Evolutionary conservation across 306 rosid species (phyloP).

Genomic region (Psophocarpus tetragonolobus): DNA sequence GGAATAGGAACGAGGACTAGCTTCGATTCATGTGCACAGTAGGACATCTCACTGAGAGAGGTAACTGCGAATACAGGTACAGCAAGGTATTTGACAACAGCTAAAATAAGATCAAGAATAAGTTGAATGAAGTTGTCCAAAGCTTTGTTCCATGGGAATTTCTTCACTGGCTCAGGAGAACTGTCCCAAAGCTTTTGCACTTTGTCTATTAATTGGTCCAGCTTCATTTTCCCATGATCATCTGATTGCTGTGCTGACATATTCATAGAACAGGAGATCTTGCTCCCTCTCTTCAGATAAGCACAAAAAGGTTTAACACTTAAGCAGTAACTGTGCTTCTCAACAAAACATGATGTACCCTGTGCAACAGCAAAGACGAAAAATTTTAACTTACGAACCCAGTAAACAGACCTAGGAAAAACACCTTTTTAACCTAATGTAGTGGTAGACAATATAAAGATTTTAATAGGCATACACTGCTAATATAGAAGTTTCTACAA

Average conservation of each 20-base stretch:
- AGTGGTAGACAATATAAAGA: neutral
- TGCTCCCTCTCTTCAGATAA: slow-evolving; percentile 38
- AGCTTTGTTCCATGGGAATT: slow-evolving; percentile 76
- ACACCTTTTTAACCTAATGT: neutral
- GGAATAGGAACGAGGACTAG: slow-evolving; percentile 68
- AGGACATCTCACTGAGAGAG: slow-evolving; percentile 86
- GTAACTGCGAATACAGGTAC: slow-evolving; percentile 67
- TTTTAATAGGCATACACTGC: neutral
- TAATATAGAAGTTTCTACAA: neutral
- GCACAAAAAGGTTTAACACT: slow-evolving; percentile 40
- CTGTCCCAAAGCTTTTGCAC: slow-evolving; percentile 69
- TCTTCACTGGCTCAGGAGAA: slow-evolving; percentile 81
- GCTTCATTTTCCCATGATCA: slow-evolving; percentile 46
- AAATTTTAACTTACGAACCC: slow-evolving; percentile 1
- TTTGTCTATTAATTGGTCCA: slow-evolving; percentile 47
- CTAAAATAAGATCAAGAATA: slow-evolving; percentile 60
- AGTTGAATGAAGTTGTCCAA: slow-evolving; percentile 74
- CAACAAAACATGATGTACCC: slow-evolving; percentile 26
- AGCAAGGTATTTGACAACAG: slow-evolving; percentile 67
- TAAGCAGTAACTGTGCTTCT: slow-evolving; percentile 33
- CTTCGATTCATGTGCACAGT: slow-evolving; percentile 81
- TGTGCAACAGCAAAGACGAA: slow-evolving; percentile 29
- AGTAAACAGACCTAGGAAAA: neutral
- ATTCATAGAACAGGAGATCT: slow-evolving; percentile 54
- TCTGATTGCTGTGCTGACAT: slow-evolving; percentile 74